phyloP scores from a whole-genome alignment of 257 asterid species.

The Fraxinus anomala region DNA sequence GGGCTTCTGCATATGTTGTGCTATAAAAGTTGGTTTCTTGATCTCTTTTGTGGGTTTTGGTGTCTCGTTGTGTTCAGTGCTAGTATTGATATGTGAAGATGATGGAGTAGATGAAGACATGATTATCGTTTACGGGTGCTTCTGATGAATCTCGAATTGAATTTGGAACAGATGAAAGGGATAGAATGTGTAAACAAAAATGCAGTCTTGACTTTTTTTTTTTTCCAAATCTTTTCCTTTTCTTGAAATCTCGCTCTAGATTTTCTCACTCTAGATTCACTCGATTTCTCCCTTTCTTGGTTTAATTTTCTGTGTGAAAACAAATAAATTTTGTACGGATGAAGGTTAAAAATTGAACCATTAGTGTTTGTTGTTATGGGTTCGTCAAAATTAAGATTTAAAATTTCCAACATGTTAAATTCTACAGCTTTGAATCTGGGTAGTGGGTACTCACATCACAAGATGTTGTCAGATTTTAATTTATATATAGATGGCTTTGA shows the following conservation, averaged over 20 bases:
- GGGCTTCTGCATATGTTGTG: slow-evolving; percentile 26
- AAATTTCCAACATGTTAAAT: too few relatives aligned
- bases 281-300: not conserved
- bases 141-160: not conserved
- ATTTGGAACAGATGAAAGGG: not conserved
- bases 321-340: too few relatives aligned
- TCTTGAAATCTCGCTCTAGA: not conserved
- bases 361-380: too few relatives aligned
- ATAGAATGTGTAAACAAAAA: not conserved
- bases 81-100: not conserved
- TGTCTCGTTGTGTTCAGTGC: not conserved
- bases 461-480: too few relatives aligned
- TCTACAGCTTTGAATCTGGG: too few relatives aligned
- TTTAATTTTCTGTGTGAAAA: not conserved
- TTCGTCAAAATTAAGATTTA: too few relatives aligned
- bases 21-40: slow-evolving; percentile 14
- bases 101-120: slow-evolving; percentile 2
- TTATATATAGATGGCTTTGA: too few relatives aligned
- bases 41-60: slow-evolving; percentile 25
- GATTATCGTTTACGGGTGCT: not conserved
- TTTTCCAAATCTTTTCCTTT: not conserved
- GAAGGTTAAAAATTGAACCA: too few relatives aligned
- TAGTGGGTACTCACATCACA: too few relatives aligned
- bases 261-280: slow-evolving; percentile 1
- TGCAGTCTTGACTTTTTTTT: not conserved